Evolutionary conservation across 2,329 filamentous ascomycete species (phyloP).

Genomic region (Monilinia laxa): DNA sequence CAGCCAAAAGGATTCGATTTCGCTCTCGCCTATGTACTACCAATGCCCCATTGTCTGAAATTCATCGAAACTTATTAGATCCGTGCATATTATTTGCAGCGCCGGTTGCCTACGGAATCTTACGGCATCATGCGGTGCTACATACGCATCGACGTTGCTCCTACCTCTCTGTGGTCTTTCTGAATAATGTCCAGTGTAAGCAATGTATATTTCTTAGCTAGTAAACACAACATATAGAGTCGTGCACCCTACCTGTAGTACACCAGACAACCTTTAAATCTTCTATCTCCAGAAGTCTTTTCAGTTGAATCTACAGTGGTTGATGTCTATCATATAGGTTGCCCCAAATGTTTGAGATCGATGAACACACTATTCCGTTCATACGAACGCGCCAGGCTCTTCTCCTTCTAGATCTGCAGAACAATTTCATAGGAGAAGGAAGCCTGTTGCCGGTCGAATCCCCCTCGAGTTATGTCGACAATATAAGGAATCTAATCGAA

Average conservation of each 20-base stretch:
- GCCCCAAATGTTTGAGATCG: slow-evolving; percentile 54
- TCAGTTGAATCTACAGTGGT: background rate
- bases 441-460: slow-evolving; percentile 66
- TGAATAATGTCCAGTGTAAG: slow-evolving; percentile 22
- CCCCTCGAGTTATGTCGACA: slow-evolving; percentile 64
- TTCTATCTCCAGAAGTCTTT: background rate
- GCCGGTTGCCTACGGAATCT: slow-evolving; percentile 20
- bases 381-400: slow-evolving; percentile 67
- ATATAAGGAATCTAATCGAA: slow-evolving; percentile 63
- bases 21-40: slow-evolving; percentile 11
- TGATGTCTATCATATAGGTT: slow-evolving; percentile 25
- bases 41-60: slow-evolving; percentile 15
- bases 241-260: slow-evolving; percentile 5
- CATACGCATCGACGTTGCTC: slow-evolving; percentile 22
- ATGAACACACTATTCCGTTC: slow-evolving; percentile 54
- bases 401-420: slow-evolving; percentile 82
- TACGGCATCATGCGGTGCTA: slow-evolving; percentile 24
- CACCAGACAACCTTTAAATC: background rate
- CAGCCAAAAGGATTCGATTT: background rate
- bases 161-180: slow-evolving; percentile 9
- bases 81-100: slow-evolving; percentile 17
- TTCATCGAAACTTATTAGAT: slow-evolving; percentile 11
- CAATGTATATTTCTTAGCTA: slow-evolving; percentile 12
- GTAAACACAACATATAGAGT: slow-evolving; percentile 22
- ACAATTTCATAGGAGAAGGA: slow-evolving; percentile 74